phyloP scores from a whole-genome alignment of 306 rosid species.

The Medicago lupulina region DNA sequence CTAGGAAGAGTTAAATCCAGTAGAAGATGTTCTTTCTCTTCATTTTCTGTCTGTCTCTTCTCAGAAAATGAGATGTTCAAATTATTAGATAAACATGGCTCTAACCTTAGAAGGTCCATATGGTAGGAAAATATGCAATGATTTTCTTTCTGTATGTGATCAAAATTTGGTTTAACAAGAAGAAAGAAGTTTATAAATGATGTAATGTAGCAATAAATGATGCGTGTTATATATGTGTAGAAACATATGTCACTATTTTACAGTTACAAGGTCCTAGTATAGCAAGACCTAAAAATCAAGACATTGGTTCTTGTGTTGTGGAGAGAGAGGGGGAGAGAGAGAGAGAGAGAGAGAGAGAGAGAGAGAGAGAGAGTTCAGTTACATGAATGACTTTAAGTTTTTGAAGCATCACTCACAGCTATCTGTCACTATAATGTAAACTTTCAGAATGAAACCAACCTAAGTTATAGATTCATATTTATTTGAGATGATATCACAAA shows the following conservation, averaged over 20 bases:
- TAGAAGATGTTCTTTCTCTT: constrained; percentile 38
- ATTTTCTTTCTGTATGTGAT: constrained; percentile 35
- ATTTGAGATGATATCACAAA: constrained; percentile 45
- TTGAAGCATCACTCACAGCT: background rate
- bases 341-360: constrained; percentile 48
- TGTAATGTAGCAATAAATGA: constrained; percentile 49
- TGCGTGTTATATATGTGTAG: constrained; percentile 50
- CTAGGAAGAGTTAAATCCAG: constrained; percentile 68
- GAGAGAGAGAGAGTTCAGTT: constrained; percentile 38
- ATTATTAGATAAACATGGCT: constrained; percentile 54
- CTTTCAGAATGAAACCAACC: constrained; percentile 25
- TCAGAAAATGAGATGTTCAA: constrained; percentile 51
- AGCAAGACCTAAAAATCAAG: constrained; percentile 58
- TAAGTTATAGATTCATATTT: background rate
- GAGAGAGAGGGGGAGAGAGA: constrained; percentile 40
- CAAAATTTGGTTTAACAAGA: constrained; percentile 42
- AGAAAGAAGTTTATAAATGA: constrained; percentile 40
- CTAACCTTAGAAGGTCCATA: constrained; percentile 52
- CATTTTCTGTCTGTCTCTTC: constrained; percentile 20
- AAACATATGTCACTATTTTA: constrained; percentile 55
- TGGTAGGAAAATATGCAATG: constrained; percentile 19
- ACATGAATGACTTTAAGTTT: background rate
- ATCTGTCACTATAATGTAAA: background rate
- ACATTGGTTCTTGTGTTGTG: constrained; percentile 34
- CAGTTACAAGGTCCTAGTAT: constrained; percentile 83